Percentiles rank a stretch among this genome's conserved stretches.
Evolutionary conservation across 257 asterid species (phyloP).

Genomic region (Nyctanthes arbortristis): DNA sequence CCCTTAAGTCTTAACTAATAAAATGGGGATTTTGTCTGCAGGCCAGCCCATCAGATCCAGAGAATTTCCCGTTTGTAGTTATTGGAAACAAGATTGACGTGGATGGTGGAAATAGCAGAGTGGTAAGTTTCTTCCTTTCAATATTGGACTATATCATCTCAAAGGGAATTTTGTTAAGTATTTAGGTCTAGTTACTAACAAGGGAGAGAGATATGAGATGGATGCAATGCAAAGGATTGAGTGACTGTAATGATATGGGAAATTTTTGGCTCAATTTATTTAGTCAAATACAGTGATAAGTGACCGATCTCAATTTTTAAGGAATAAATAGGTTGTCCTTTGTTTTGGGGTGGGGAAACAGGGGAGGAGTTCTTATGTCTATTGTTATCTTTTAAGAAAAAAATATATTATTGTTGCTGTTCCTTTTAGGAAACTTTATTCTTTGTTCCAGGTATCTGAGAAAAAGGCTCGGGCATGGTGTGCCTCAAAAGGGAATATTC

Average conservation of each 20-base stretch:
- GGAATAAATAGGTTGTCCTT: too few relatives aligned
- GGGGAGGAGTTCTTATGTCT: too few relatives aligned
- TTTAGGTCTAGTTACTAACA: not conserved
- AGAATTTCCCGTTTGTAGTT: slow-evolving; percentile 96
- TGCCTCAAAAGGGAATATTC: slow-evolving; percentile 93
- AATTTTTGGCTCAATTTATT: not conserved
- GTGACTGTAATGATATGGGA: not conserved
- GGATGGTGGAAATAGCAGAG: slow-evolving; percentile 97
- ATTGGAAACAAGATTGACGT: slow-evolving; percentile 94
- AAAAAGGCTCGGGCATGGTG: slow-evolving; percentile 99
- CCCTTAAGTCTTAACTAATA: not conserved
- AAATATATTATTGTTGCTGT: not conserved
- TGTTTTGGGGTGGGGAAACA: too few relatives aligned
- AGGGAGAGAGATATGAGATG: not conserved
- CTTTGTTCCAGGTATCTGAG: slow-evolving; percentile 76
- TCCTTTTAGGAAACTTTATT: slow-evolving; percentile 7
- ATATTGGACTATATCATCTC: not conserved
- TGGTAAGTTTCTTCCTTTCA: slow-evolving; percentile 47
- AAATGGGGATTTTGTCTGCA: slow-evolving; percentile 39
- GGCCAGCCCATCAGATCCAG: slow-evolving; percentile 99
- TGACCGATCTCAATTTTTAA: too few relatives aligned
- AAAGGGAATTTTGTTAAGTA: not conserved
- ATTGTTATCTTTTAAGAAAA: too few relatives aligned
- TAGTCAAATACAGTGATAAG: too few relatives aligned
- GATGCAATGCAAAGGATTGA: not conserved